phyloP scores from a whole-genome alignment of 2,329 filamentous ascomycete genomes.

The Sphaerulina vaccinii region DNA sequence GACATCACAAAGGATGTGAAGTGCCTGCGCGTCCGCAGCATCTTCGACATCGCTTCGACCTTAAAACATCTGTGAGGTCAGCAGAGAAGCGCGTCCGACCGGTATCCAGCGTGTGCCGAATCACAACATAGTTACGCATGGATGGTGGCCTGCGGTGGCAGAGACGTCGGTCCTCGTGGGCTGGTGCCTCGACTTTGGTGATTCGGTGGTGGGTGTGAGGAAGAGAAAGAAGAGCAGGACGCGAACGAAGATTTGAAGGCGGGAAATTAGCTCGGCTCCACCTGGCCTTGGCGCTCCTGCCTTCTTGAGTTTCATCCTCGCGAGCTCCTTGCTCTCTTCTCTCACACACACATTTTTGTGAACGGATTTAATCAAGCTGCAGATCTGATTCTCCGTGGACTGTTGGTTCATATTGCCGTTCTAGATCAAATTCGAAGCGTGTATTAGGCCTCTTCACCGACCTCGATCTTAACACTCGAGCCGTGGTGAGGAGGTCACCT shows the following conservation, averaged over 20 bases:
- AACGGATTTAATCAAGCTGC: conserved; percentile 36
- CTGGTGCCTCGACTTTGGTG: background rate
- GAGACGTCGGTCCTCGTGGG: background rate
- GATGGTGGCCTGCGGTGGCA: background rate
- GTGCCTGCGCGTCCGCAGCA: background rate
- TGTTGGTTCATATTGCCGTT: conserved; percentile 35
- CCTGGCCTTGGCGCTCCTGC: background rate
- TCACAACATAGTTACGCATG: background rate
- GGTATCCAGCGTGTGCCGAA: background rate
- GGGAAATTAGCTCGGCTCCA: background rate
- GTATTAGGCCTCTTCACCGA: conserved; percentile 30
- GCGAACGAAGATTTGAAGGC: background rate
- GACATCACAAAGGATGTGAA: background rate
- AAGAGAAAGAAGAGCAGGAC: background rate
- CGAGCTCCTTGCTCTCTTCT: conserved; percentile 17
- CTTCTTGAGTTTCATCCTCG: conserved; percentile 1
- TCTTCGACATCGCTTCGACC: background rate
- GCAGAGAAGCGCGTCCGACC: background rate
- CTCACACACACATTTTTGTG: conserved; percentile 26
- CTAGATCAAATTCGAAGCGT: conserved; percentile 27
- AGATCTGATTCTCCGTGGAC: conserved; percentile 25
- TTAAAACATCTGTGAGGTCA: background rate
- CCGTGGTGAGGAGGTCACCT: conserved; percentile 31
- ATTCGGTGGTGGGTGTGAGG: background rate
- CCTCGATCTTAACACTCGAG: conserved; percentile 16